Base-by-base conservation (phyloP, 257 asterid genomes). In the Solanum sitiens region DNA sequence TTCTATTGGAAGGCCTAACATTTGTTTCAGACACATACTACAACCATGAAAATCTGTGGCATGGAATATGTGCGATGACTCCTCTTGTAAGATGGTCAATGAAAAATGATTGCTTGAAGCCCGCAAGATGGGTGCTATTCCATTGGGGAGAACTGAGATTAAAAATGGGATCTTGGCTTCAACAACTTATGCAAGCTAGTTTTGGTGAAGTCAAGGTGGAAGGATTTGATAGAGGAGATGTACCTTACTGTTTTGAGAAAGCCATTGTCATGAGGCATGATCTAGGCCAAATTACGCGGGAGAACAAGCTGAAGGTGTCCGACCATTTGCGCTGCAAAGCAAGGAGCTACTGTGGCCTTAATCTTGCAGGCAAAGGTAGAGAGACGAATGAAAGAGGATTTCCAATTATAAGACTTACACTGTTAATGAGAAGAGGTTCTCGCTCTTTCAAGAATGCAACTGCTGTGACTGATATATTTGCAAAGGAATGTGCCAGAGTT, bases 41-140 rank as follows among this genome's bases (percentile, higher is more conserved):
- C 87, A 61, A 87, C 86, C 85, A 90, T 39, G 44, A 76, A 5
- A 91, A 91, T 74, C 83, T 90, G 83, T 91, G 92, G 92, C 92
- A 91, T 86, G 93, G 91, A 14, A 27, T 91, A 27, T 90, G 87
- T 42, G 91, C 92, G 14, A 30, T 42, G 8, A 74, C 86, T 44
- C 92, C 91, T 37, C 89, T 91, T 15, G 92, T 91, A 6, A 37
- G 92, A 73, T 90, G 93, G 89, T 85, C 93, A 7, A 90, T 90
- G 89, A 87, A 84, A 88, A 90, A 88, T 21, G 75, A 82, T 5
- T 89, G 93, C 85, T 68, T 42, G 4, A 89, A 85, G 89, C 93
- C 92, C 7, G 72, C 86, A n/a, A 86, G 92, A 59, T 90, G 92
- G 93, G 84, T 90, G 61, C 23, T 91, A 74, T 91, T 86, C 85